Evolutionary conservation across 345 rosid species (phyloP), one percentile per base, ranked within the genome.

Genomic region (Populus ilicifolia): DNA sequence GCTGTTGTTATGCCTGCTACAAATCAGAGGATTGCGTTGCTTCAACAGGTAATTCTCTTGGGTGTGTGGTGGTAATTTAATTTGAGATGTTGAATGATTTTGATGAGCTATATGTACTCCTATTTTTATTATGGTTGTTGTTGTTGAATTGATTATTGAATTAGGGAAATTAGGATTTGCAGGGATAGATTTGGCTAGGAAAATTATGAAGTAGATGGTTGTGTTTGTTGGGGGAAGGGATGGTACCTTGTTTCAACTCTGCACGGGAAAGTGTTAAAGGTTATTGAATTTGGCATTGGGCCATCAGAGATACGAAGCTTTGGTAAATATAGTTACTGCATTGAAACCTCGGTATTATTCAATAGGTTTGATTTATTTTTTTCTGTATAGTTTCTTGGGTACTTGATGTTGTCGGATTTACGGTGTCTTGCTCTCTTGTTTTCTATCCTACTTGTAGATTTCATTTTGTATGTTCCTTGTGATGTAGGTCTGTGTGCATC

Each of bases 1-100:
- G 98, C 99, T n/a, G 90, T 94, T 35, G 98, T 96, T 71, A 96
- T 94, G 98, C 91, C 98, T 6, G 96, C 99, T 61, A 83, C 93
- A 33, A 92, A 96, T 41, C 97, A 96, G 89, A 89, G 98, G 86
- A 94, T 94, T 14, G 98, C 97, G 10, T 80, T 96, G 82, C 97
- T 96, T 83, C 97, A 91, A 67, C 98, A 92, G 98, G 99, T 94
- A 76, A 77, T 39, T 1, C 2, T 66, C 8, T 11, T 44, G 5
- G 23, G 23, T 62, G 43, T 63, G 29, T 41, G 59, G 23, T 74
- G 69, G n/a, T n/a, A n/a, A 17, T 74, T 63, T 62, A 74, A 61
- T 17, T 59, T n/a, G 63, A n/a, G 14, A 23, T 23, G 29, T n/a
- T 59, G 63, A 23, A n/a, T 59, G 29, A 3, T 59, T 59, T 59